These are phyloP conservation scores for Neoarthrinium moseri DNA, from an alignment of 2,329 filamentous ascomycete genomes.

Conservation along the genomic window DNA sequence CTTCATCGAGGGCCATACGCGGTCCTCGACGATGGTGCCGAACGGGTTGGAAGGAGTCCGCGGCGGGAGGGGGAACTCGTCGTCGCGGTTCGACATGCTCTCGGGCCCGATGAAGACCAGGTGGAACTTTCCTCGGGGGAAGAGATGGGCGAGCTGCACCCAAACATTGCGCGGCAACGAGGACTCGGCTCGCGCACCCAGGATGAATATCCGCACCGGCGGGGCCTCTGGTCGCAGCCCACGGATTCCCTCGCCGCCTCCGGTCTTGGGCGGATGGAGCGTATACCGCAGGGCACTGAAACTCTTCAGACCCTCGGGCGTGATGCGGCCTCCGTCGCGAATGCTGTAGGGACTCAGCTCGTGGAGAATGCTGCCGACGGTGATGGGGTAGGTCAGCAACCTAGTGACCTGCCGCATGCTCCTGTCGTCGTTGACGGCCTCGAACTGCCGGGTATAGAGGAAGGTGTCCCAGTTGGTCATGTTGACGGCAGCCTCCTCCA, in stretches of 20 bases:
- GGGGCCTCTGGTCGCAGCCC: constrained; percentile 82
- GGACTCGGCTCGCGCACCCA: constrained; percentile 95
- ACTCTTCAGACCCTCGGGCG: constrained; percentile 87
- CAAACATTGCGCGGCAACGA: constrained; percentile 91
- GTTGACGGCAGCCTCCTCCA: constrained; percentile 91
- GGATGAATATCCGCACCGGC: constrained; percentile 85
- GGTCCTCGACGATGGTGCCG: constrained; percentile 89
- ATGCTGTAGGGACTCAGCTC: constrained; percentile 92
- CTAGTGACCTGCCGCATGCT: constrained; percentile 91
- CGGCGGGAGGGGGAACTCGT: constrained; percentile 86
- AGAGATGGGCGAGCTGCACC: constrained; percentile 91
- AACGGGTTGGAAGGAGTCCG: constrained; percentile 86
- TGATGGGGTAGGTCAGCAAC: constrained; percentile 89
- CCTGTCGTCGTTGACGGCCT: constrained; percentile 86
- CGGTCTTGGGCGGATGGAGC: constrained; percentile 80
- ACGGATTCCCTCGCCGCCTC: constrained; percentile 71
- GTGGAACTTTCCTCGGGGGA: constrained; percentile 88
- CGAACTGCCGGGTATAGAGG: constrained; percentile 87
- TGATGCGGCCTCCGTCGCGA: constrained; percentile 72
- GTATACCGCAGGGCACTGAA: constrained; percentile 91
- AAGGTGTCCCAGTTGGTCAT: constrained; percentile 99
- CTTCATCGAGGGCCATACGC: constrained; percentile 86
- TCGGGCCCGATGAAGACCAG: constrained; percentile 94
- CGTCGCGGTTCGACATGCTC: constrained; percentile 90
- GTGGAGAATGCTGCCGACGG: constrained; percentile 86